Conservation (phyloP, 2,329 filamentous ascomycete genomes). For the Clarireedia sp. region DNA sequence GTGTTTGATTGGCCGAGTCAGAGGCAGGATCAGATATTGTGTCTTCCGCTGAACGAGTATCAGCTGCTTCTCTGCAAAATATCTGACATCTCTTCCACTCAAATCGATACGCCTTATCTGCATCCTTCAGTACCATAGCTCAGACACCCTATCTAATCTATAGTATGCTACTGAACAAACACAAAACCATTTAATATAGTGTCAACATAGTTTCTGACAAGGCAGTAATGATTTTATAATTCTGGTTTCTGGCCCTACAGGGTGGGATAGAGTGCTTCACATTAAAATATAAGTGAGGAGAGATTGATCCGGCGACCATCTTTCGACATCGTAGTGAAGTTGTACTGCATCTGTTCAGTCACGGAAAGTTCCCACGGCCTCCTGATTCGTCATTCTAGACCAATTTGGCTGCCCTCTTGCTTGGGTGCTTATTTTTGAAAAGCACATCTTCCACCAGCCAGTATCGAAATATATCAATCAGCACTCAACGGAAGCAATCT, state of each 20-base stretch:
- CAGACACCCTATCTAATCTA: not conserved
- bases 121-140: not conserved
- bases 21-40: not conserved
- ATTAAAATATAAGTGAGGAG: not conserved
- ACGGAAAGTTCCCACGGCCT: conserved; percentile 4
- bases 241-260: not conserved
- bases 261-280: not conserved
- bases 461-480: not conserved
- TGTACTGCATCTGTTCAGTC: not conserved
- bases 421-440: not conserved
- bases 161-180: not conserved
- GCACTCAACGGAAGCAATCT: not conserved
- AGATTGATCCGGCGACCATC: not conserved
- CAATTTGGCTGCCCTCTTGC: not conserved
- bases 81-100: conserved; percentile 3
- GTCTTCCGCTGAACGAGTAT: not conserved
- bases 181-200: too few species aligned
- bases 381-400: not conserved
- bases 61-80: conserved; percentile 9
- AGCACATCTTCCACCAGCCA: not conserved
- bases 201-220: not conserved
- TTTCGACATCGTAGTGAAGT: not conserved
- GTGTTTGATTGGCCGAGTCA: conserved; percentile 3
- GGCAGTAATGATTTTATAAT: not conserved
- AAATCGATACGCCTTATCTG: not conserved